These are phyloP conservation scores for Scytalidium sp. DNA, from an alignment of 2,329 filamentous ascomycete species.

Conservation along the genomic window DNA sequence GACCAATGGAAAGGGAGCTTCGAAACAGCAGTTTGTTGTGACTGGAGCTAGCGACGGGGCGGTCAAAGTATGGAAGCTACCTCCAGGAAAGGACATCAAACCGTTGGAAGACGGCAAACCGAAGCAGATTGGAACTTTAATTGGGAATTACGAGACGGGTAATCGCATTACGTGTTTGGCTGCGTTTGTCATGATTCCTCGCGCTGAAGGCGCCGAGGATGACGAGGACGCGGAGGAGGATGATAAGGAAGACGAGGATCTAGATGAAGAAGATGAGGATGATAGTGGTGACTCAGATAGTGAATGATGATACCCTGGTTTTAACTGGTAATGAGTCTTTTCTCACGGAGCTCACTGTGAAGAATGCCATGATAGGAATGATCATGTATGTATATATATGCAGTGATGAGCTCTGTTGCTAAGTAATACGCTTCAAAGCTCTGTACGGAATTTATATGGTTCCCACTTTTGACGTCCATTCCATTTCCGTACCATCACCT, in stretches of 20 bases:
- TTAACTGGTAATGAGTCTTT: too few relatives aligned
- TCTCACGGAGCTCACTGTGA: too few relatives aligned
- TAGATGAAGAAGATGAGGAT: conserved; percentile 13
- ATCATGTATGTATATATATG: too few relatives aligned
- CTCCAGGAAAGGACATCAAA: conserved; percentile 24
- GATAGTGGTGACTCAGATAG: conserved; percentile 23
- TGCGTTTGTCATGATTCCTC: conserved; percentile 79
- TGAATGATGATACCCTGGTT: conserved; percentile 30
- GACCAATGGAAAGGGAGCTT: conserved; percentile 32
- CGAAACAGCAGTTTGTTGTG: conserved; percentile 54
- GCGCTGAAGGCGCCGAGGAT: conserved; percentile 58
- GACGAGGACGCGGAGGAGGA: conserved; percentile 20
- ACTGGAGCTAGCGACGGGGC: conserved; percentile 83
- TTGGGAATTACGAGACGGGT: conserved; percentile 79
- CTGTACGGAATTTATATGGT: too few relatives aligned
- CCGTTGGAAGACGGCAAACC: conserved; percentile 28
- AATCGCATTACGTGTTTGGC: conserved; percentile 87
- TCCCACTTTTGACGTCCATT: too few relatives aligned
- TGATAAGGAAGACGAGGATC: conserved; percentile 20
- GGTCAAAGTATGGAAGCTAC: conserved; percentile 73
- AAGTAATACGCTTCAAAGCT: too few relatives aligned
- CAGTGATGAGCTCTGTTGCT: too few relatives aligned
- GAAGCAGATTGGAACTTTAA: conserved; percentile 43
- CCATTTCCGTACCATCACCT: too few relatives aligned
- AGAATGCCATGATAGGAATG: too few relatives aligned